These are phyloP conservation scores for Trypethelium eluteriae DNA, from an alignment of 495 filamentous ascomycete genomes.

Conservation along the genomic window DNA sequence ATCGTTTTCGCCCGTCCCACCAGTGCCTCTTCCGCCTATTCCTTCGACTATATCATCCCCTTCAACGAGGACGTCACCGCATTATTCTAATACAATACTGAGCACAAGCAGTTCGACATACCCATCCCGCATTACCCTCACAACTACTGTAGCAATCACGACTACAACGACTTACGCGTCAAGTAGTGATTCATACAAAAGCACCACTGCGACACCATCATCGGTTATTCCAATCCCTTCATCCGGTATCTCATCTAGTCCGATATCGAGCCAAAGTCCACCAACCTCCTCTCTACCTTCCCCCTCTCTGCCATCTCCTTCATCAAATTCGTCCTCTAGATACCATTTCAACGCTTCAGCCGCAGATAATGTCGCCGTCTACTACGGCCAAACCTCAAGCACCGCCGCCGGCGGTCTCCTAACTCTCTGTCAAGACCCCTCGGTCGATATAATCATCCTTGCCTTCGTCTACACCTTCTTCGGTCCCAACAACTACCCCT, in stretches of 20 bases:
- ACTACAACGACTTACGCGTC: background rate
- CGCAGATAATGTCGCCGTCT: conserved; percentile 7
- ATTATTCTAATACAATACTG: background rate
- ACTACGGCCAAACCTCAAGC: conserved; percentile 16
- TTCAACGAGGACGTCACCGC: background rate
- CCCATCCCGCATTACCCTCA: background rate
- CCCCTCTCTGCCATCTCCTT: background rate
- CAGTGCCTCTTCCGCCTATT: background rate
- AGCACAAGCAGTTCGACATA: background rate
- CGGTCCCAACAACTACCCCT: conserved; percentile 30
- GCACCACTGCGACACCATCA: background rate
- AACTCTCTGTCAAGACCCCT: conserved; percentile 16
- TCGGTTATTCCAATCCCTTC: background rate
- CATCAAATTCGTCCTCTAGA: background rate
- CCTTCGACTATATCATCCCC: conserved; percentile 1
- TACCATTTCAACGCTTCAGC: background rate
- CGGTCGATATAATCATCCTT: conserved; percentile 38
- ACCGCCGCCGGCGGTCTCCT: conserved; percentile 16
- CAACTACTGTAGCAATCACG: background rate
- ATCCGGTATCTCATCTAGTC: background rate
- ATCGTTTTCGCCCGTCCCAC: background rate
- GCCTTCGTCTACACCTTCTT: conserved; percentile 45
- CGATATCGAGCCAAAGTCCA: background rate
- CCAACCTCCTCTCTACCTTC: background rate
- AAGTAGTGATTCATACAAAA: background rate